Conservation (phyloP, 805 yeast genomes). For the Huiozyma sinensis region DNA sequence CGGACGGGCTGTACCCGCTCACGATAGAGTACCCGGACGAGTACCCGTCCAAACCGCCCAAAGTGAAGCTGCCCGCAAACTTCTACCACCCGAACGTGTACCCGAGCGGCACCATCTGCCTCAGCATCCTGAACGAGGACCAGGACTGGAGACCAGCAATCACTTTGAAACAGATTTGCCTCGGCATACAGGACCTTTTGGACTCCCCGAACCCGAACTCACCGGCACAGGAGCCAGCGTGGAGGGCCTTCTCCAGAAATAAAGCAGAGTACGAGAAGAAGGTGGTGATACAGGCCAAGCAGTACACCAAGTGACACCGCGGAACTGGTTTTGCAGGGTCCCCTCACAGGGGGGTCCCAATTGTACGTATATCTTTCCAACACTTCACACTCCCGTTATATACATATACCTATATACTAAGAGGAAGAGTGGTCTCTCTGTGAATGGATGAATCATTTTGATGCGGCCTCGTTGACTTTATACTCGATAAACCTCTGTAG, state of each 20-base stretch:
- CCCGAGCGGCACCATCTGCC: slow-evolving; percentile 94
- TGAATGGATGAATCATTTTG: background rate
- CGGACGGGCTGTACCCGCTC: slow-evolving; percentile 78
- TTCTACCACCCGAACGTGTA: slow-evolving; percentile 97
- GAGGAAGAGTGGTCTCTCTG: background rate
- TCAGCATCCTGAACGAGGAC: slow-evolving; percentile 84
- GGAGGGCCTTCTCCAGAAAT: slow-evolving; percentile 72
- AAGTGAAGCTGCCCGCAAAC: slow-evolving; percentile 76
- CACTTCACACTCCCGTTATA: background rate
- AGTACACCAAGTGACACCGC: slow-evolving; percentile 39
- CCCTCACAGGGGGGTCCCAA: too few relatives aligned
- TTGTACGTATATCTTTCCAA: too few relatives aligned
- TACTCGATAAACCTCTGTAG: slow-evolving; percentile 69
- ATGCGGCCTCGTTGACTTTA: slow-evolving; percentile 39
- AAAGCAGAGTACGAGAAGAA: slow-evolving; percentile 58
- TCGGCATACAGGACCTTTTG: slow-evolving; percentile 87
- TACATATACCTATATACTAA: background rate
- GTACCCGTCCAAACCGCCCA: slow-evolving; percentile 95
- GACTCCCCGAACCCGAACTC: slow-evolving; percentile 88
- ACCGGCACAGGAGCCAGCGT: slow-evolving; percentile 97
- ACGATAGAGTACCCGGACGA: slow-evolving; percentile 78
- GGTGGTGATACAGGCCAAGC: slow-evolving; percentile 71
- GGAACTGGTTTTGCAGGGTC: too few relatives aligned
- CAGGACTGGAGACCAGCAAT: slow-evolving; percentile 98
- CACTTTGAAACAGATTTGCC: slow-evolving; percentile 74